Conservation (phyloP, 2,329 filamentous ascomycete genomes). For the Didymosphaeria variabile region DNA sequence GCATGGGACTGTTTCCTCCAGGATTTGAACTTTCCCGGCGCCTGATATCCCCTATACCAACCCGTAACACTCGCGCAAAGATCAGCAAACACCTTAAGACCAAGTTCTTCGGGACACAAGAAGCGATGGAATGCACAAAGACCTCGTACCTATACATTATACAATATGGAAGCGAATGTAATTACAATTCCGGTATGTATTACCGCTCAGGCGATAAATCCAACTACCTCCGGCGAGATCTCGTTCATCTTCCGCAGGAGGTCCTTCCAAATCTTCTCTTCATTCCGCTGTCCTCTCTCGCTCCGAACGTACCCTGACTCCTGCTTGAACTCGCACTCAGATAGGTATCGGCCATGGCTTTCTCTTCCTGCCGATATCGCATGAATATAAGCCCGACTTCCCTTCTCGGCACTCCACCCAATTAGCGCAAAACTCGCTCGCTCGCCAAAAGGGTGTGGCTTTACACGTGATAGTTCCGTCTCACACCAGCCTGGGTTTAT, state of each 20-base stretch:
- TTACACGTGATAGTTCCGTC: slow-evolving; percentile 20
- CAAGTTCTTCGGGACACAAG: no score
- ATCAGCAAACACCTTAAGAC: no score
- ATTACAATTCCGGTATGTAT: background rate
- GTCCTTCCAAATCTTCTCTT: slow-evolving; percentile 20
- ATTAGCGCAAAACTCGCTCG: slow-evolving; percentile 15
- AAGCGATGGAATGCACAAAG: no score
- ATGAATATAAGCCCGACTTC: slow-evolving; percentile 17
- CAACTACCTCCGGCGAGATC: slow-evolving; percentile 10
- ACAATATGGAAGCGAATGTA: no score
- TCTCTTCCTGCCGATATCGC: slow-evolving; percentile 18
- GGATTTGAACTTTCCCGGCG: background rate
- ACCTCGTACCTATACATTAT: no score
- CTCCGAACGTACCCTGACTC: slow-evolving; percentile 19
- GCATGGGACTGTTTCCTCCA: slow-evolving; percentile 17
- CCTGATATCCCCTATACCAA: background rate
- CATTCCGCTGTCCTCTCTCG: slow-evolving; percentile 13
- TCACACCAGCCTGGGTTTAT: slow-evolving; percentile 21
- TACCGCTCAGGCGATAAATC: background rate
- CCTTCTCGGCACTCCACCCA: slow-evolving; percentile 21
- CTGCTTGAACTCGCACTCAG: slow-evolving; percentile 14
- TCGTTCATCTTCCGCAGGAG: slow-evolving; percentile 15
- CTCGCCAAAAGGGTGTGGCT: slow-evolving; percentile 13
- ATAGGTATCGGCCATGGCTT: slow-evolving; percentile 20
- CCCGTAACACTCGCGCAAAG: no score